phyloP scores from a whole-genome alignment of 768 basidiomycete species.

The Lentinula aciculospora region DNA sequence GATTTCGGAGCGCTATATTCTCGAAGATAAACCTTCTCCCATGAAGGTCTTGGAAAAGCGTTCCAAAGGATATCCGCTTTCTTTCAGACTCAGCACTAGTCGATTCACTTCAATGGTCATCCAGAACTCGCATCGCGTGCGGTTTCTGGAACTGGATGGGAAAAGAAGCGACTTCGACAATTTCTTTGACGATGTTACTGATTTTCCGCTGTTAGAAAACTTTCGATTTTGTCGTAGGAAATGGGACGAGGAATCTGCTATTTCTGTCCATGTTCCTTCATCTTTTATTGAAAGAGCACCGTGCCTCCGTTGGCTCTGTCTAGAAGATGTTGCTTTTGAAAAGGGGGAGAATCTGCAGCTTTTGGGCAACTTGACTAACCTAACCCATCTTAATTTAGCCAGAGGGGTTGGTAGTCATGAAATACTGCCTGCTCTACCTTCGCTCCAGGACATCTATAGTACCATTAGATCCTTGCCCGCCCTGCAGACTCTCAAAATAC shows the following conservation, averaged over 20 bases:
- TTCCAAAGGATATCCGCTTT: conserved; percentile 3
- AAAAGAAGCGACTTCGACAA: neutral
- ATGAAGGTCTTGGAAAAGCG: neutral
- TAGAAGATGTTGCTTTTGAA: neutral
- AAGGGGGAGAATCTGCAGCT: neutral
- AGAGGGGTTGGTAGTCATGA: neutral
- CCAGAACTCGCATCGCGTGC: neutral
- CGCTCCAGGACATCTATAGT: neutral
- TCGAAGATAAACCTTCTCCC: neutral
- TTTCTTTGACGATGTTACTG: neutral
- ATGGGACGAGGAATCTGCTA: neutral
- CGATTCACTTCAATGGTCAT: neutral
- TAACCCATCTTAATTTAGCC: neutral
- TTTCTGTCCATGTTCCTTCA: neutral
- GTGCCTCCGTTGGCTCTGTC: neutral
- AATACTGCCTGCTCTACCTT: neutral
- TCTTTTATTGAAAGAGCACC: conserved; percentile 1
- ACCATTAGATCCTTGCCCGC: neutral
- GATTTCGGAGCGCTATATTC: neutral
- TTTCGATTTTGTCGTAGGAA: neutral
- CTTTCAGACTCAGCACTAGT: neutral
- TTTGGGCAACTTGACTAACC: neutral
- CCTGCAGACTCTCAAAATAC: neutral
- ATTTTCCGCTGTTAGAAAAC: neutral
- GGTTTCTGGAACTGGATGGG: neutral